These are phyloP conservation scores for Suillus alpinus DNA, from an alignment of 768 basidiomycete genomes.

Conservation along the genomic window DNA sequence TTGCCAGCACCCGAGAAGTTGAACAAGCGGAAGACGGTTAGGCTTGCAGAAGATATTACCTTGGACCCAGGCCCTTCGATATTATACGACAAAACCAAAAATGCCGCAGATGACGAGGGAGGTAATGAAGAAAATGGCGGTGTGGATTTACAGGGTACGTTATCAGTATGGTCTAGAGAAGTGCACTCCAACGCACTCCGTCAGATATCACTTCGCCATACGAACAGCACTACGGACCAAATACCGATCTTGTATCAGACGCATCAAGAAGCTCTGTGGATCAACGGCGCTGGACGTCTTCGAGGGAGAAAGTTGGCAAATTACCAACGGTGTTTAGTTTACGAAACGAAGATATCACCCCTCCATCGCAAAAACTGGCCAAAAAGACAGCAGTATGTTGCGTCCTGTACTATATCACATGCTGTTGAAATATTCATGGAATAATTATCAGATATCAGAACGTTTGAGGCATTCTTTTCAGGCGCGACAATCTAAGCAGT, in stretches of 20 bases:
- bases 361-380: constrained; percentile 23
- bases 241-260: constrained; percentile 50
- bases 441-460: constrained; percentile 46
- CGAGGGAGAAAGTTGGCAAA: constrained; percentile 48
- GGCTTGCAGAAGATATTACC: constrained; percentile 26
- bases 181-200: constrained; percentile 1
- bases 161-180: neutral
- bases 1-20: constrained; percentile 50
- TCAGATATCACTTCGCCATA: constrained; percentile 44
- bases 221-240: constrained; percentile 72
- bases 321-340: constrained; percentile 48
- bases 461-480: constrained; percentile 56
- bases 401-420: neutral
- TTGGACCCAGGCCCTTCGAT: constrained; percentile 10
- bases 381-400: constrained; percentile 23
- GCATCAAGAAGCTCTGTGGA: constrained; percentile 52
- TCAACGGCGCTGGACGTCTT: constrained; percentile 52
- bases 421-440: neutral
- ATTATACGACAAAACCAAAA: constrained; percentile 1
- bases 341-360: constrained; percentile 40
- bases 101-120: constrained; percentile 24
- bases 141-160: constrained; percentile 20
- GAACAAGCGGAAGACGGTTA: constrained; percentile 59
- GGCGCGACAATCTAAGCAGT: constrained; percentile 49
- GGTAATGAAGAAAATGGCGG: constrained; percentile 33